A percentile compares a stretch with the other conserved stretches of the same genome.
Conservation (phyloP, 2,329 filamentous ascomycete species). For the Tympanopsis confertula region DNA sequence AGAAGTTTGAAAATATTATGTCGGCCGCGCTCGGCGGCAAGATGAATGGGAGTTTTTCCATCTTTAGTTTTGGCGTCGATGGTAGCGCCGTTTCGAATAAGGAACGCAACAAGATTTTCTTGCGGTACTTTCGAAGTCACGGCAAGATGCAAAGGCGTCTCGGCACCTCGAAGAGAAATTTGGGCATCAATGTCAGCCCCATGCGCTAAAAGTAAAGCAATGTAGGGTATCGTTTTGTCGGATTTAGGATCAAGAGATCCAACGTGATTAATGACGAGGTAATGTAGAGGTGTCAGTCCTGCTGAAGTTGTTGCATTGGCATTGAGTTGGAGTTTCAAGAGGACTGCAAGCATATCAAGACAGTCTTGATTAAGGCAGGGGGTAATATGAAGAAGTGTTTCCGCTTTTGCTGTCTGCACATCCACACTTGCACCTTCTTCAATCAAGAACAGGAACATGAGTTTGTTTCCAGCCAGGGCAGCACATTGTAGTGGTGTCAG, state of each 20-base stretch:
- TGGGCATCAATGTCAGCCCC: slow-evolving; percentile 12
- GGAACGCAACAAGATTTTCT: slow-evolving; percentile 8
- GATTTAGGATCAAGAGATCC: slow-evolving; percentile 8
- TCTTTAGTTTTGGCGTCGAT: slow-evolving; percentile 2
- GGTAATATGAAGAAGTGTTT: slow-evolving; percentile 16
- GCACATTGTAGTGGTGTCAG: slow-evolving; percentile 16
- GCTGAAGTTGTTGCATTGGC: slow-evolving; percentile 4
- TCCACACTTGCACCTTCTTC: slow-evolving; percentile 11
- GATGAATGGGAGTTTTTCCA: not conserved
- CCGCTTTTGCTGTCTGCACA: slow-evolving; percentile 13
- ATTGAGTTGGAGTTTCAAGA: slow-evolving; percentile 4
- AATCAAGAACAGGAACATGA: slow-evolving; percentile 12
- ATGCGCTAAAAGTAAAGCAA: slow-evolving; percentile 9
- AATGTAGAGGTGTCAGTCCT: slow-evolving; percentile 14
- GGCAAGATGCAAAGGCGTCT: not conserved
- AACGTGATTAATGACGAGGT: slow-evolving; percentile 9
- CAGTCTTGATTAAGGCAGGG: slow-evolving; percentile 10
- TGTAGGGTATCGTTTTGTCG: slow-evolving; percentile 11
- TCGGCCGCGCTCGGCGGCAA: slow-evolving; percentile 7
- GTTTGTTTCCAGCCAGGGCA: slow-evolving; percentile 13
- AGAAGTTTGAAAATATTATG: slow-evolving; percentile 11
- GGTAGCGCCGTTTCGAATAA: slow-evolving; percentile 9
- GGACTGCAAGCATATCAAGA: slow-evolving; percentile 12
- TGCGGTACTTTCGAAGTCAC: not conserved
- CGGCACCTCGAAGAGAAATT: slow-evolving; percentile 5